phyloP scores from a whole-genome alignment of 1,284 basidiomycete species.

The Puccinia coronata region DNA sequence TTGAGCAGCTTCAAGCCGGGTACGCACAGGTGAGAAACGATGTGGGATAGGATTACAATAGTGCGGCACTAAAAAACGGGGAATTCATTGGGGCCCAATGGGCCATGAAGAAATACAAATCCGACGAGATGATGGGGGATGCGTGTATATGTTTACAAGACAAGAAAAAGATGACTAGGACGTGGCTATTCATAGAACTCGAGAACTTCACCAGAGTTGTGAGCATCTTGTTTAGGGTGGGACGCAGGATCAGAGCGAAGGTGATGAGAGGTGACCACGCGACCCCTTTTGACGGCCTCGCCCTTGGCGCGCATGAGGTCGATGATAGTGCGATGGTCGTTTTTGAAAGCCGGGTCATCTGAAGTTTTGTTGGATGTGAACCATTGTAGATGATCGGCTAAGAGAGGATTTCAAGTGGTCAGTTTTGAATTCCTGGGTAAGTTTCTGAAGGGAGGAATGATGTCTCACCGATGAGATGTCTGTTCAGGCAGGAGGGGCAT shows the following conservation, averaged over 20 bases:
- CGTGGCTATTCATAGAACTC: slow-evolving; percentile 18
- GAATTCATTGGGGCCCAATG: too few relatives aligned
- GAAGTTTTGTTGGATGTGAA: slow-evolving; percentile 37
- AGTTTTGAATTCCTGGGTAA: background rate
- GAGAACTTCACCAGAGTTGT: background rate
- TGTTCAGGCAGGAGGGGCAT: slow-evolving; percentile 85
- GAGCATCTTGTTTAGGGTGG: background rate
- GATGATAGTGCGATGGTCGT: slow-evolving; percentile 34
- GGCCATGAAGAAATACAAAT: too few relatives aligned
- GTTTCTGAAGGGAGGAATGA: background rate
- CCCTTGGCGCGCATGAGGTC: slow-evolving; percentile 38
- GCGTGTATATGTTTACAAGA: too few relatives aligned
- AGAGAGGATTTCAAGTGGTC: background rate
- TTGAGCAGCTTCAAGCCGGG: too few relatives aligned
- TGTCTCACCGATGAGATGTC: slow-evolving; percentile 63
- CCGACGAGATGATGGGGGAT: background rate
- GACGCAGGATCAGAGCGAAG: background rate
- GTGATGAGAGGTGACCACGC: background rate
- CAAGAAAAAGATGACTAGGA: background rate
- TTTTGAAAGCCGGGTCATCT: slow-evolving; percentile 29
- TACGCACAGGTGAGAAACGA: too few relatives aligned
- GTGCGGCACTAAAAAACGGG: background rate
- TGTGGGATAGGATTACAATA: too few relatives aligned
- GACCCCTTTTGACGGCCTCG: slow-evolving; percentile 38
- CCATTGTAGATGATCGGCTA: slow-evolving; percentile 45